Conservation (phyloP, 2,329 filamentous ascomycete genomes). For the Fusarium pseudonygamai region DNA sequence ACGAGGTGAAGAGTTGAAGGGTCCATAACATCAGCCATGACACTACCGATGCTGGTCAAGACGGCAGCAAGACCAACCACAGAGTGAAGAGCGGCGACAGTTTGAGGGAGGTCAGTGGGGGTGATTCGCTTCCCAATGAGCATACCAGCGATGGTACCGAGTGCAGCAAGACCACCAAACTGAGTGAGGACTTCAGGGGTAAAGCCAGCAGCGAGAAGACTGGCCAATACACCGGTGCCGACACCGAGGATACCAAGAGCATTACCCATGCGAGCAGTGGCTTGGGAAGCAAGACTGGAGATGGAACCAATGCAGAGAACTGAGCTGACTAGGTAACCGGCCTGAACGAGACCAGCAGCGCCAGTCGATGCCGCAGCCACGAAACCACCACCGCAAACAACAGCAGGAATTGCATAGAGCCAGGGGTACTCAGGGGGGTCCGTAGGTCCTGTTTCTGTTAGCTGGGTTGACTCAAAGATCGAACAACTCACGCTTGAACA, state of each 20-base stretch:
- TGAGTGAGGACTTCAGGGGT: constrained; percentile 81
- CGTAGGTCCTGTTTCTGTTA: constrained; percentile 67
- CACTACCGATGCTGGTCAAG: constrained; percentile 86
- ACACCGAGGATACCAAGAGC: constrained; percentile 89
- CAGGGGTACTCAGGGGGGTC: constrained; percentile 90
- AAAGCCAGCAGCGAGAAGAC: constrained; percentile 83
- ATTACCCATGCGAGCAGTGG: constrained; percentile 86
- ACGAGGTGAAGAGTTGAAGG: constrained; percentile 84
- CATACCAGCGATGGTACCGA: constrained; percentile 75
- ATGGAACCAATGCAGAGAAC: constrained; percentile 87
- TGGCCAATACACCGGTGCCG: constrained; percentile 82
- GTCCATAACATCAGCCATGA: constrained; percentile 76
- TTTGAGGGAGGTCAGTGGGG: constrained; percentile 87
- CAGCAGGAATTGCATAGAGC: constrained; percentile 82
- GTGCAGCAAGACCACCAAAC: constrained; percentile 77
- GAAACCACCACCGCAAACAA: constrained; percentile 83
- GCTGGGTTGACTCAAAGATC: background rate
- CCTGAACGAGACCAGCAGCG: constrained; percentile 84
- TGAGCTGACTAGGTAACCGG: constrained; percentile 86
- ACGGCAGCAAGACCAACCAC: constrained; percentile 91
- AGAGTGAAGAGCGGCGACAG: constrained; percentile 87
- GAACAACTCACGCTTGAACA: constrained; percentile 74
- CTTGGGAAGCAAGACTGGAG: constrained; percentile 82
- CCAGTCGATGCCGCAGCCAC: constrained; percentile 82
- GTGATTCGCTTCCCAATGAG: constrained; percentile 88